These are phyloP conservation scores for Penicillium dipodomyicola DNA, from an alignment of 495 filamentous ascomycete species.

Conservation along the genomic window DNA sequence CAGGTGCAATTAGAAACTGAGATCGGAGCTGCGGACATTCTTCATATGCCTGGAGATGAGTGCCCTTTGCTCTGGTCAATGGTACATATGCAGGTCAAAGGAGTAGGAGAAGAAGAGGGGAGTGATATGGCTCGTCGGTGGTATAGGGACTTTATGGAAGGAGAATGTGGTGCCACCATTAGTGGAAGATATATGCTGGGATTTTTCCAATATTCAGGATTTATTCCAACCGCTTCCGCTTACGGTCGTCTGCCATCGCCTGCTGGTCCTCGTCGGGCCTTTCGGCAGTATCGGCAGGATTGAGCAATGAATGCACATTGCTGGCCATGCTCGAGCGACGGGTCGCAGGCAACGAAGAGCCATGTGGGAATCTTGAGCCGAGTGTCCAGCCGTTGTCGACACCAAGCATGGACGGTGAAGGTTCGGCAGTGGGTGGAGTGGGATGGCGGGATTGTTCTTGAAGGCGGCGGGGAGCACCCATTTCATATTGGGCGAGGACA, in stretches of 20 bases:
- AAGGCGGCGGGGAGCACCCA: slow-evolving; percentile 58
- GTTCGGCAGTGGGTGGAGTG: slow-evolving; percentile 63
- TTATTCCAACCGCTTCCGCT: slow-evolving; percentile 72
- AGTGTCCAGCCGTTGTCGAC: slow-evolving; percentile 60
- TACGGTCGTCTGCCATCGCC: slow-evolving; percentile 61
- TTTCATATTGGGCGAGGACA: slow-evolving; percentile 77
- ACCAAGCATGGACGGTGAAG: slow-evolving; percentile 43
- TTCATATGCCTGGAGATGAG: slow-evolving; percentile 7
- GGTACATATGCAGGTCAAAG: slow-evolving; percentile 11
- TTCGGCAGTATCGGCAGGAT: slow-evolving; percentile 78
- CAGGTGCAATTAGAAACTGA: slow-evolving; percentile 15
- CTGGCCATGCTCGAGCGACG: slow-evolving; percentile 71
- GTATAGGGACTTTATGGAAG: not conserved
- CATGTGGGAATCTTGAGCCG: slow-evolving; percentile 42
- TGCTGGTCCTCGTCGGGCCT: slow-evolving; percentile 69
- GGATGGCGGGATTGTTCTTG: slow-evolving; percentile 64
- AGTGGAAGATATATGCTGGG: slow-evolving; percentile 16
- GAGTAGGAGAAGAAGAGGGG: not conserved
- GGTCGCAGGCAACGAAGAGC: slow-evolving; percentile 59
- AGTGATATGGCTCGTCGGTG: not conserved
- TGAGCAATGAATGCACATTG: slow-evolving; percentile 75
- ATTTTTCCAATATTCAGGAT: slow-evolving; percentile 1
- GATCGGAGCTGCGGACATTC: slow-evolving; percentile 1
- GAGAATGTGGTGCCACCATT: not conserved
- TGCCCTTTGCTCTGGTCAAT: not conserved